These are phyloP conservation scores for Saprolegnia parasitica DNA, from an alignment of 352 stramenopile genomes.

Conservation along the genomic window DNA sequence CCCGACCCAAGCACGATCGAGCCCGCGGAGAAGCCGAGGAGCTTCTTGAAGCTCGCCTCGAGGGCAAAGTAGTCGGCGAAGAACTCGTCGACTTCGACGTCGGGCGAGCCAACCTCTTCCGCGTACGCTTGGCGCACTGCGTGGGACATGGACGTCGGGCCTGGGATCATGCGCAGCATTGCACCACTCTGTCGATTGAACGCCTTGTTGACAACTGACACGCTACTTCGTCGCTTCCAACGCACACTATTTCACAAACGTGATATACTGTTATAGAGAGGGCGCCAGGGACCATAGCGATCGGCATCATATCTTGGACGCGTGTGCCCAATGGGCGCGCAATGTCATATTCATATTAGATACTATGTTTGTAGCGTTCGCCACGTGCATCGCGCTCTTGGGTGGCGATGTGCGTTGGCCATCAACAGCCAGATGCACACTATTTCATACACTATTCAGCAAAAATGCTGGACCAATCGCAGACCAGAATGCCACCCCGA, in stretches of 20 bases:
- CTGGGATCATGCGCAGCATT: constrained; percentile 36
- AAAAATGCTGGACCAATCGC: not conserved
- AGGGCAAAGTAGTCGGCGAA: constrained; percentile 51
- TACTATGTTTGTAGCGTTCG: too few relatives aligned
- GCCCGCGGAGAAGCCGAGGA: constrained; percentile 38
- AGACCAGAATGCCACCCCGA: not conserved
- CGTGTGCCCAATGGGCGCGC: too few relatives aligned
- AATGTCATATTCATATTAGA: too few relatives aligned
- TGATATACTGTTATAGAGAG: too few relatives aligned
- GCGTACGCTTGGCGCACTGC: constrained; percentile 39
- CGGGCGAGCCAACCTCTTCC: constrained; percentile 39
- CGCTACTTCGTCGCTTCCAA: too few relatives aligned
- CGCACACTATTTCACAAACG: too few relatives aligned
- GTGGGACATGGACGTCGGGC: constrained; percentile 39
- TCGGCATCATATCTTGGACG: too few relatives aligned
- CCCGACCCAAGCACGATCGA: constrained; percentile 50
- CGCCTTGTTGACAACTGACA: too few relatives aligned
- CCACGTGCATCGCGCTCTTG: too few relatives aligned
- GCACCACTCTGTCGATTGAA: not conserved
- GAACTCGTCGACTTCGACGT: constrained; percentile 44
- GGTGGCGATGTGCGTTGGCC: too few relatives aligned
- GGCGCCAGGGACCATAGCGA: too few relatives aligned
- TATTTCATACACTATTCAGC: not conserved
- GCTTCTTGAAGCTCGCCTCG: constrained; percentile 35
- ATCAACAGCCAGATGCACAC: too few relatives aligned